Evolutionary conservation across 306 rosid species (phyloP).

Genomic region (Herpetospermum pedunculosum): DNA sequence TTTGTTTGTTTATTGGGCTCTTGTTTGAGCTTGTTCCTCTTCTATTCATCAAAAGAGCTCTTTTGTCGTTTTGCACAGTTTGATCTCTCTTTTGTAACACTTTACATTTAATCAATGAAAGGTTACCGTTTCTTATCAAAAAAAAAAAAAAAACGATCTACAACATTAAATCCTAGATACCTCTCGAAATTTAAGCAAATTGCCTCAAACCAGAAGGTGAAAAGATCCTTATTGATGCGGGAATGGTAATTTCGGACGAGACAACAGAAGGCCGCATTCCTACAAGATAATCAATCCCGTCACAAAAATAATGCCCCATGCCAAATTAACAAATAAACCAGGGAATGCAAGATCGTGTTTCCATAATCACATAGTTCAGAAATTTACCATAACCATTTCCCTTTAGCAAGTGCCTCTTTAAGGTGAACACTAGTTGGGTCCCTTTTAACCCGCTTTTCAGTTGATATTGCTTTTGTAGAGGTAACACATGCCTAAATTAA

Average conservation of each 20-base stretch:
- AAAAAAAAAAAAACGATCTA: too few relatives aligned
- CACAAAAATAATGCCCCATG: neutral
- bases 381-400: slow-evolving; percentile 94
- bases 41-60: too few relatives aligned
- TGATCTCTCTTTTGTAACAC: too few relatives aligned
- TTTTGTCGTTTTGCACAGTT: too few relatives aligned
- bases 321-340: neutral
- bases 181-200: slow-evolving; percentile 60
- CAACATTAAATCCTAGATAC: slow-evolving; percentile 23
- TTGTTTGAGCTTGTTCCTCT: too few relatives aligned
- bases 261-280: slow-evolving; percentile 73
- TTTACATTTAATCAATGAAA: too few relatives aligned
- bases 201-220: slow-evolving; percentile 79
- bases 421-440: slow-evolving; percentile 58
- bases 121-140: too few relatives aligned
- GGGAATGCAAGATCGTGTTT: slow-evolving; percentile 1
- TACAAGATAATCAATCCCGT: slow-evolving; percentile 17
- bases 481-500: slow-evolving; percentile 57
- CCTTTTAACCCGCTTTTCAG: slow-evolving; percentile 70
- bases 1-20: too few relatives aligned
- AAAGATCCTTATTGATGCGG: slow-evolving; percentile 45
- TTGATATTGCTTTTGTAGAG: slow-evolving; percentile 39
- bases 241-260: slow-evolving; percentile 50
- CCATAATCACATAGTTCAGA: slow-evolving; percentile 3
- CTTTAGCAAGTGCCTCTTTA: slow-evolving; percentile 67